Evolutionary conservation across 208 protist genomes (phyloP), one percentile per base, ranked within the genome.

Genomic region (Leishmania tropica): DNA sequence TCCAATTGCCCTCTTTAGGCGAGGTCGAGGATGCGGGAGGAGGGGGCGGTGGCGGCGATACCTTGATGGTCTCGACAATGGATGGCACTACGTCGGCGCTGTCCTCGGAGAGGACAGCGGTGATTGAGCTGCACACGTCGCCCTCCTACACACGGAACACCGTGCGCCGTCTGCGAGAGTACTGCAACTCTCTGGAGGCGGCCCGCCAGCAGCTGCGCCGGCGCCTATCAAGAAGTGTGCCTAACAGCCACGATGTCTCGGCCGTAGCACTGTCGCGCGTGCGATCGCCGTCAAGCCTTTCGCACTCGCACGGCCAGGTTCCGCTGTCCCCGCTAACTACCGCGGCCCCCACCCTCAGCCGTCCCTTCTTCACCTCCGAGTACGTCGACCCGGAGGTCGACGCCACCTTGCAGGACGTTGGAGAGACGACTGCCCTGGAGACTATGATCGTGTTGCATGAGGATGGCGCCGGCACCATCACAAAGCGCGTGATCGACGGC

Each of bases 91-190:
- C 37, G 35, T 65, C 81, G 48, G 53, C 37, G 42, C 35, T 64
- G 40, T 81, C 81, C 2, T 31, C 76, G 40, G 80, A 82, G 64
- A 81, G 86, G 2, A 86, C 81, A 31, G 60, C 89, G 17, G 68
- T 92, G 11, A 87, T 92, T 56, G 86, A 89, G 71, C 79, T 92
- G 47, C 89, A 92, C 85, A 92, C 89, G 0, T 76, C 76, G 0
- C 45, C 72, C 31, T 56, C 83, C 19, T 92, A 92, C 83, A 84
- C 71, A 19, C 76, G 75, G 35, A 56, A 62, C 42, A 87, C 85
- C 19, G 87, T 92, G 75, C 81, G 75, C 2, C 89, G 89, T 28
- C 80, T 92, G 24, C 87, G 78, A 15, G 62, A 42, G 5, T 92
- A 92, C 81, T 88, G 84, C 42, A 54, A n/a, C 42, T 53, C 72